Base-by-base conservation (phyloP, 305 asterid species). In the Fraxinus albicans region DNA sequence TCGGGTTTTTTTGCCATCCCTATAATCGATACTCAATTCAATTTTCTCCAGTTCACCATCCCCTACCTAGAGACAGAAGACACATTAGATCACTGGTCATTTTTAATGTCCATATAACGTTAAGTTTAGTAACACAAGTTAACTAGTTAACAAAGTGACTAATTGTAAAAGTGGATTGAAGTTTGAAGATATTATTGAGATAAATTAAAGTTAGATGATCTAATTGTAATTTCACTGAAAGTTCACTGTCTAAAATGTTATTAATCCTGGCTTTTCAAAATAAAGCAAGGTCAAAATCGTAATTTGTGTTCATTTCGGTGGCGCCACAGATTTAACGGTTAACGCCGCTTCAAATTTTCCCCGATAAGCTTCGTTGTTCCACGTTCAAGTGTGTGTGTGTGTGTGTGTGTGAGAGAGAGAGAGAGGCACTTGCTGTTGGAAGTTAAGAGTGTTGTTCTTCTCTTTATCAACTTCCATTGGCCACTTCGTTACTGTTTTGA, bases 261-360 rank as follows among this genome's bases (percentile, higher is more conserved):
- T 53, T 50, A 53, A 53, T 2, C 9, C 23, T 5, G 23, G 8
- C 85, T 78, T 86, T 84, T 79, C 55, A 74, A 84, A 83, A 69
- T 50, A 86, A 86, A 84, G 88, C 75, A 80, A 81, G 91, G 89
- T 83, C 78, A 88, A 2, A 50, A 33, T 70, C 63, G 89, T 80
- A 85, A 70, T 80, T 83, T 50, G 2, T 0, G 1, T 69, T 63
- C 75, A 19, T 79, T 23, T 81, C 23, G 29, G 84, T 21, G 36
- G 58, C 69, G 81, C 80, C 55, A 77, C 85, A 81, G 53, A 67
- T 79, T 80, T 83, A 85, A 85, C 88, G 90, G 76, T 80, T 87
- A 84, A 87, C 83, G 60, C 83, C 77, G 81, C 82, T 85, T 31
- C 74, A 25, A 25, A 67, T 10, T 31, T 25, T 67, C 50, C 36